Conservation (phyloP, 148 eudicot species). For the Fagopyrum esculentum region DNA sequence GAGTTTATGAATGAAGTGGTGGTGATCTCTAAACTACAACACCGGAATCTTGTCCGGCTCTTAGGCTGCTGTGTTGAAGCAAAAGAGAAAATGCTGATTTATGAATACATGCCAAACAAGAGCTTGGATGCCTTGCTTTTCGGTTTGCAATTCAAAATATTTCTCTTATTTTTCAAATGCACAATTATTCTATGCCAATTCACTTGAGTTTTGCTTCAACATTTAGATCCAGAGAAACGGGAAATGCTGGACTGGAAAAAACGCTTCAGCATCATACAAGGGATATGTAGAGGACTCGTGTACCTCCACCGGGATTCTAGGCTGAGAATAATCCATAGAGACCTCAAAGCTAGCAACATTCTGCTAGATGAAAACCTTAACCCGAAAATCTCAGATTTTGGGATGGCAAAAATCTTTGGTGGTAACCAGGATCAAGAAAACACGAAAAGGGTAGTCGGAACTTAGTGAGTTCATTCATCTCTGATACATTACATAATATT, state of each 20-base stretch:
- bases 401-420: constrained; percentile 49
- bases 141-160: not conserved
- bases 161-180: not conserved
- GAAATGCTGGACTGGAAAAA: constrained; percentile 17
- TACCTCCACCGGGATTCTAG: constrained; percentile 31
- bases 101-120: constrained; percentile 22
- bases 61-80: constrained; percentile 20
- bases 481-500: not conserved
- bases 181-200: not conserved
- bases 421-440: constrained; percentile 41
- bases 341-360: constrained; percentile 51
- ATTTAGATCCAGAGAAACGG: not conserved
- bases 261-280: constrained; percentile 20
- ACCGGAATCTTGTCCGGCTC: constrained; percentile 23
- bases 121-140: constrained; percentile 19
- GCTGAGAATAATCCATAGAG: constrained; percentile 47
- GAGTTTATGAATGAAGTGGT: constrained; percentile 25
- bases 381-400: constrained; percentile 60
- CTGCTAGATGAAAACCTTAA: constrained; percentile 41
- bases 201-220: not conserved
- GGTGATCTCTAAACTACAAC: constrained; percentile 28
- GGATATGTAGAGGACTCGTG: constrained; percentile 24
- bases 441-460: constrained; percentile 59
- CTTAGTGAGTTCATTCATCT: constrained; percentile 37
- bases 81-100: constrained; percentile 24